Percentiles rank a stretch among this genome's conserved stretches.
These are phyloP conservation scores for Ceratocystis diversiconidia DNA, from an alignment of 2,329 filamentous ascomycete genomes.

Conservation along the genomic window DNA sequence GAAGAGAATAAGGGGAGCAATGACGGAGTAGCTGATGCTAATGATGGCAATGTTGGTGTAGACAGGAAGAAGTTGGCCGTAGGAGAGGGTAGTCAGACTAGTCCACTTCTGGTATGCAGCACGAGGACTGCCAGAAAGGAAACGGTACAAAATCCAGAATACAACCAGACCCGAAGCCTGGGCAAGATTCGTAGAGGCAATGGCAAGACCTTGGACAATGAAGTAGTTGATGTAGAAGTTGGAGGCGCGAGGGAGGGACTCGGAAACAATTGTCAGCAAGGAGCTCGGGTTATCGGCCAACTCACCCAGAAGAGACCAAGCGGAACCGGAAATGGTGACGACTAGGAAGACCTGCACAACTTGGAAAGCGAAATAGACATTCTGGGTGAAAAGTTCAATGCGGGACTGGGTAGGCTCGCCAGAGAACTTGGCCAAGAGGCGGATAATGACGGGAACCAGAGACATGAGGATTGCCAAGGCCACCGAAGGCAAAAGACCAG, in stretches of 20 bases:
- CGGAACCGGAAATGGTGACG: constrained; percentile 67
- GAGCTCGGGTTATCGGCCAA: constrained; percentile 49
- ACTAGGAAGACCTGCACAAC: constrained; percentile 87
- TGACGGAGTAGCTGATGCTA: constrained; percentile 65
- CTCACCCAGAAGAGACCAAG: constrained; percentile 50
- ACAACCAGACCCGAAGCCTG: constrained; percentile 53
- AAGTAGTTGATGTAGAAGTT: constrained; percentile 94
- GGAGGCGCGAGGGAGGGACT: constrained; percentile 65
- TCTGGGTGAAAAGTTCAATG: constrained; percentile 80
- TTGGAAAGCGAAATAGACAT: constrained; percentile 81
- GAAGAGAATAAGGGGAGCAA: constrained; percentile 67
- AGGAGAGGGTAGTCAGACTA: constrained; percentile 51
- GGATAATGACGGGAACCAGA: constrained; percentile 66
- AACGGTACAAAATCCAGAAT: constrained; percentile 52
- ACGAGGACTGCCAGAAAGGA: constrained; percentile 62
- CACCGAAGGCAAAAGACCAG: constrained; percentile 69
- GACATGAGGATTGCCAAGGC: constrained; percentile 74
- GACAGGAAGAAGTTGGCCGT: constrained; percentile 63
- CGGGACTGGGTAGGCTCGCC: constrained; percentile 68
- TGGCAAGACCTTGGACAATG: constrained; percentile 66
- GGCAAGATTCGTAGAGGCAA: constrained; percentile 58
- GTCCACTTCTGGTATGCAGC: constrained; percentile 66
- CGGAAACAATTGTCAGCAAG: constrained; percentile 51
- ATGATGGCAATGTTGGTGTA: constrained; percentile 63
- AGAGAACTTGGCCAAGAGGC: constrained; percentile 54